These are phyloP conservation scores for Drechslera avenae DNA, from an alignment of 2,329 filamentous ascomycete genomes.

Conservation along the genomic window DNA sequence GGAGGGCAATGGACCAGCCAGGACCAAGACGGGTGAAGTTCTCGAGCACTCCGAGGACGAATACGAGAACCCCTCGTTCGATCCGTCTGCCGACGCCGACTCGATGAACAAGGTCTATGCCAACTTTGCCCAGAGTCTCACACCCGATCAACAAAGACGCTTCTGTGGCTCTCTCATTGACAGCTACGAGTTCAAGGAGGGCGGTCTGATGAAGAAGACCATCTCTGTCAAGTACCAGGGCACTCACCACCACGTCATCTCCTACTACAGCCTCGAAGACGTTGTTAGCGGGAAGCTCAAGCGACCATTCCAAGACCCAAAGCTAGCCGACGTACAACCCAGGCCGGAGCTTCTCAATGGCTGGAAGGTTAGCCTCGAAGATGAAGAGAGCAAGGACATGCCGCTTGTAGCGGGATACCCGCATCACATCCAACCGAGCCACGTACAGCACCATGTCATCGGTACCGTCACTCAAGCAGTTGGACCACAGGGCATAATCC, in stretches of 20 bases:
- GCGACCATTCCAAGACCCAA: conserved; percentile 43
- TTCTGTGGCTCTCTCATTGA: conserved; percentile 86
- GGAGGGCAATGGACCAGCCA: conserved; percentile 32
- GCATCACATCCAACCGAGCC: conserved; percentile 36
- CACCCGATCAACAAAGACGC: conserved; percentile 59
- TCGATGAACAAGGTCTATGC: conserved; percentile 42
- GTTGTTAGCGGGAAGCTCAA: conserved; percentile 56
- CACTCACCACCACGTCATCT: conserved; percentile 82
- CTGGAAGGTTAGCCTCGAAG: conserved; percentile 47
- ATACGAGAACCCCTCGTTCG: conserved; percentile 38
- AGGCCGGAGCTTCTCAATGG: conserved; percentile 41
- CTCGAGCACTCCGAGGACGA: conserved; percentile 41
- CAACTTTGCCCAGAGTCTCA: conserved; percentile 48
- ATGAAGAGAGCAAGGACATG: conserved; percentile 46
- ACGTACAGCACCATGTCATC: conserved; percentile 36
- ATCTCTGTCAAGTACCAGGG: conserved; percentile 79
- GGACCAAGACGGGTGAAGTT: conserved; percentile 39
- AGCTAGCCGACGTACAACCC: conserved; percentile 42
- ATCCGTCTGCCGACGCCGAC: conserved; percentile 31
- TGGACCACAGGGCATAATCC: conserved; percentile 29
- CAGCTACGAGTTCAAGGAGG: conserved; percentile 83
- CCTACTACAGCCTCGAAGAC: conserved; percentile 84
- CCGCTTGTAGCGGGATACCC: conserved; percentile 37
- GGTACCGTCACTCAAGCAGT: conserved; percentile 28
- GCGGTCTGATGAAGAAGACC: conserved; percentile 89